These are phyloP conservation scores for Ailanthus altissimus DNA, from an alignment of 345 rosid species.

Conservation along the genomic window DNA sequence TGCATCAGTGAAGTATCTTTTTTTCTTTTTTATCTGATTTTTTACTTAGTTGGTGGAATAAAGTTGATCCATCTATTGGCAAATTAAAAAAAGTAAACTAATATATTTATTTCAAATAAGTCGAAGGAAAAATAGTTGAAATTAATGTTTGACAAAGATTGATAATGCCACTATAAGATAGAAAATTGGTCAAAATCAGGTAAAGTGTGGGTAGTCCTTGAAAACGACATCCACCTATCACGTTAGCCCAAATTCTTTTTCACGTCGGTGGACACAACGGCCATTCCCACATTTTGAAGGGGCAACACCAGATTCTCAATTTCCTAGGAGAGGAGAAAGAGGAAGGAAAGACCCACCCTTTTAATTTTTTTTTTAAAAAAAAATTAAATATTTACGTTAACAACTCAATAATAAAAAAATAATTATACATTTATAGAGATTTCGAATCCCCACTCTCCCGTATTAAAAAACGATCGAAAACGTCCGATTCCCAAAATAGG, in stretches of 20 bases:
- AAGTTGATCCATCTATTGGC: no score
- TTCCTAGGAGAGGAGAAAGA: background rate
- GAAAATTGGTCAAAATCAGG: background rate
- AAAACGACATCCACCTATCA: conserved; percentile 5
- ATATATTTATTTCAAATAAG: no score
- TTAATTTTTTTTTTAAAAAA: no score
- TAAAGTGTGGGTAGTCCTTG: background rate
- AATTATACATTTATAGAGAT: no score
- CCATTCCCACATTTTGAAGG: background rate
- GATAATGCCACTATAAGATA: background rate
- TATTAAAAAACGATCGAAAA: background rate
- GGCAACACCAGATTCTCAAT: background rate
- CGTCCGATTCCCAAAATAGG: conserved; percentile 25
- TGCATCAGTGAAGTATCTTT: no score
- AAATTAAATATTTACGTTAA: no score
- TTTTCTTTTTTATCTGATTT: no score
- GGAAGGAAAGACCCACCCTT: no score
- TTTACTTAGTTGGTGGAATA: no score
- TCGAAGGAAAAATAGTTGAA: background rate
- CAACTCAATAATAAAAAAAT: no score
- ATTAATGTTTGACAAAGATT: background rate
- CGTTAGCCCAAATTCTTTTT: background rate
- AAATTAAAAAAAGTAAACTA: no score
- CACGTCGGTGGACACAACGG: conserved; percentile 9
- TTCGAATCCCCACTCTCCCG: no score